Conservation (phyloP, 2,329 filamentous ascomycete species). For the Karstenula rhodostoma region DNA sequence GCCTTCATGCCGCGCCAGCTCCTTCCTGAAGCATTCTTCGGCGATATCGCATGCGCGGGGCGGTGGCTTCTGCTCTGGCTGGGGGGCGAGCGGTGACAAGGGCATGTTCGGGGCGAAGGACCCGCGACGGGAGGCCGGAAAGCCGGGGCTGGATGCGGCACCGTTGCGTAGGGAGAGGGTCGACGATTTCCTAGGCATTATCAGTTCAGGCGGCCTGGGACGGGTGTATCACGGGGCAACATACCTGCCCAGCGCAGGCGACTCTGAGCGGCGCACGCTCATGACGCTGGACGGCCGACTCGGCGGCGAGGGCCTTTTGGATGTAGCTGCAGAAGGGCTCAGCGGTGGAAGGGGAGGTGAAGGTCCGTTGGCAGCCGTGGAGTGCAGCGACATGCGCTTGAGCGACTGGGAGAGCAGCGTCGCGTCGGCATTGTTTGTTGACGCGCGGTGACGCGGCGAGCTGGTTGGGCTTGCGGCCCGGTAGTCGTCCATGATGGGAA, state of each 20-base stretch:
- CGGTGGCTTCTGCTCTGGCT: conserved; percentile 50
- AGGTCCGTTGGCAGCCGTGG: conserved; percentile 40
- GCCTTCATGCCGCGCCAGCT: conserved; percentile 70
- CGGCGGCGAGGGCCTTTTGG: conserved; percentile 30
- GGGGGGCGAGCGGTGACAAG: conserved; percentile 50
- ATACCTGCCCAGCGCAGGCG: conserved; percentile 51
- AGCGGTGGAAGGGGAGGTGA: conserved; percentile 26
- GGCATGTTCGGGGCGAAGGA: conserved; percentile 54
- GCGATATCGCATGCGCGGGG: conserved; percentile 68
- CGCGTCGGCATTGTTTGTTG: conserved; percentile 49
- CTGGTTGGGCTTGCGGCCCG: conserved; percentile 7
- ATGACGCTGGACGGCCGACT: conserved; percentile 54
- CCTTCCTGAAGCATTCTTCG: conserved; percentile 71
- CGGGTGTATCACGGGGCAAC: conserved; percentile 44
- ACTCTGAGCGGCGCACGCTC: conserved; percentile 52
- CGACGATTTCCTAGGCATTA: conserved; percentile 3
- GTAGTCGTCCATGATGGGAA: conserved; percentile 3
- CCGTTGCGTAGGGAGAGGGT: conserved; percentile 51
- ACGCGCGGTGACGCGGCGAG: conserved; percentile 21
- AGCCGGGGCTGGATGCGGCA: conserved; percentile 43
- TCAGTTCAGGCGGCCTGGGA: not conserved
- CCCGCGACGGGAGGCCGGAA: conserved; percentile 51
- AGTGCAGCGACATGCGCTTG: conserved; percentile 49
- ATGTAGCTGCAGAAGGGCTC: conserved; percentile 35
- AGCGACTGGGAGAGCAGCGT: conserved; percentile 42